Evolutionary conservation across 441 rosid genomes (phyloP).

Genomic region (Populus hybrid): DNA sequence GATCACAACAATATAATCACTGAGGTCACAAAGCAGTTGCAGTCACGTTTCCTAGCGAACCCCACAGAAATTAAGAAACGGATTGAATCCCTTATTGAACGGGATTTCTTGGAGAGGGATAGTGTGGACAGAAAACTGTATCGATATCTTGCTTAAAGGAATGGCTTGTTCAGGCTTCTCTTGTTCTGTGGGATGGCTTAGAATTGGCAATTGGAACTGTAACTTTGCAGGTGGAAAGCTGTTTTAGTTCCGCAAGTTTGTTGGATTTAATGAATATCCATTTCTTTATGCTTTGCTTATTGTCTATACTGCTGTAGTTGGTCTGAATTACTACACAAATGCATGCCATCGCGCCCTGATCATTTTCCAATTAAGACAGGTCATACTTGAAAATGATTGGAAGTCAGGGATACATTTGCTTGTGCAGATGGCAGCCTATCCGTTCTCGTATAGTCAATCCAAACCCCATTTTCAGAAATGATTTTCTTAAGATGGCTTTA

Average conservation of each 20-base stretch:
- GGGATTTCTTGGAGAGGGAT: slow-evolving; percentile 98
- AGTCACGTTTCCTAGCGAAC: slow-evolving; percentile 85
- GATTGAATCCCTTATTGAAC: slow-evolving; percentile 87
- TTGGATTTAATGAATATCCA: slow-evolving; percentile 34
- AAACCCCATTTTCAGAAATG: neutral
- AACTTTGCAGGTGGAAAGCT: slow-evolving; percentile 36
- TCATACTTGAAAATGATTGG: neutral
- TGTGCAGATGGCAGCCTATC: neutral
- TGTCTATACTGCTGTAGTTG: neutral
- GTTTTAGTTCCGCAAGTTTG: slow-evolving; percentile 31
- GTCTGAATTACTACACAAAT: slow-evolving; percentile 1
- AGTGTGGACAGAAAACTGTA: slow-evolving; percentile 75
- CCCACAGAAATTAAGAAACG: slow-evolving; percentile 94
- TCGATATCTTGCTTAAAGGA: slow-evolving; percentile 77
- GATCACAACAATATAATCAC: slow-evolving; percentile 90
- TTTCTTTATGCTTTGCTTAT: slow-evolving; percentile 19
- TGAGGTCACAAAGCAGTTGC: slow-evolving; percentile 92
- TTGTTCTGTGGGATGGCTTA: slow-evolving; percentile 25
- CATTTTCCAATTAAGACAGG: neutral
- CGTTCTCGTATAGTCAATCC: neutral
- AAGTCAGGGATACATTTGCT: neutral
- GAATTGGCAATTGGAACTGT: slow-evolving; percentile 31
- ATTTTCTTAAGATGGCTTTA: neutral
- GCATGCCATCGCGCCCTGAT: too few species aligned
- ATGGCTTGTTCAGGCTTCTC: slow-evolving; percentile 21